phyloP scores from a whole-genome alignment of 1,284 basidiomycete genomes.

The Sanghuangporus weigelae region DNA sequence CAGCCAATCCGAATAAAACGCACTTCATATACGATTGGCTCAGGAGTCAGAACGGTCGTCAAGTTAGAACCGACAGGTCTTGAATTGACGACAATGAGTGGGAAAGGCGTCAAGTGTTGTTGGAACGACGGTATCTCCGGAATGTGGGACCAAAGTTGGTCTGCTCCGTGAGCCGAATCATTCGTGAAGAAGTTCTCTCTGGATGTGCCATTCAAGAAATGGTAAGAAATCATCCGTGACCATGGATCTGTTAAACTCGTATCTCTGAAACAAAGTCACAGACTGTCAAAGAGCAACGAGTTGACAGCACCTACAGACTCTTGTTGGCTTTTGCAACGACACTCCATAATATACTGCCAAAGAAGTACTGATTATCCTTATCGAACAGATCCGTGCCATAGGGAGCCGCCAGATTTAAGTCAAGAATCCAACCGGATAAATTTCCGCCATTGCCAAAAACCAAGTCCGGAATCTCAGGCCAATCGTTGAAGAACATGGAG shows the following conservation, averaged over 20 bases:
- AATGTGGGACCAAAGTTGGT: constrained; percentile 59
- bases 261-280: constrained; percentile 35
- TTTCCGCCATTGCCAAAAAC: constrained; percentile 47
- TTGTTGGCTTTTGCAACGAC: constrained; percentile 49
- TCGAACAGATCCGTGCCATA: constrained; percentile 42
- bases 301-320: constrained; percentile 40
- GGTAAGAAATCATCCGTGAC: constrained; percentile 59
- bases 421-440: constrained; percentile 53
- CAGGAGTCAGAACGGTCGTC: constrained; percentile 35
- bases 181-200: constrained; percentile 57
- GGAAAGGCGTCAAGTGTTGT: constrained; percentile 45
- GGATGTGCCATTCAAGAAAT: constrained; percentile 60
- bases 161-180: constrained; percentile 53
- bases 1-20: not conserved
- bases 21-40: constrained; percentile 60
- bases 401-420: constrained; percentile 50
- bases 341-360: constrained; percentile 53
- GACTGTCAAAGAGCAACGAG: not conserved
- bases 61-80: constrained; percentile 41
- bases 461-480: constrained; percentile 45
- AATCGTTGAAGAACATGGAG: constrained; percentile 54
- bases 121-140: constrained; percentile 40
- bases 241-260: constrained; percentile 60
- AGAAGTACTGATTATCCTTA: constrained; percentile 49
- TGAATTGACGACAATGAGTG: constrained; percentile 52